Conservation (phyloP, 1,284 basidiomycete genomes). For the Apiotrichum gamsii region DNA sequence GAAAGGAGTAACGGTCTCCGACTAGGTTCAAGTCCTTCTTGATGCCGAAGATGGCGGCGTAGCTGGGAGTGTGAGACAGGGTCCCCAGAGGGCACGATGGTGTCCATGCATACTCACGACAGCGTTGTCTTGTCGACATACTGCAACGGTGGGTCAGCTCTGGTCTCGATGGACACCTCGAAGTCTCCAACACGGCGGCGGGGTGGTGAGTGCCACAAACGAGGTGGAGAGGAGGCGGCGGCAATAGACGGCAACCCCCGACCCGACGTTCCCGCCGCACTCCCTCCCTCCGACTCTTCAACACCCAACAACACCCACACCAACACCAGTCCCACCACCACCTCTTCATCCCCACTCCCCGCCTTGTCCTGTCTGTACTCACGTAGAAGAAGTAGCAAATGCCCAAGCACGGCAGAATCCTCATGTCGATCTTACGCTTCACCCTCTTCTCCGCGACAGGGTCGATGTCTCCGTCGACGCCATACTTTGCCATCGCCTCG, state of each 20-base stretch:
- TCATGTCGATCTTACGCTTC: slow-evolving; percentile 32
- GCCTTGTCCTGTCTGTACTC: not conserved
- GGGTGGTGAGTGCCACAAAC: too few relatives aligned
- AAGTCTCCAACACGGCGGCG: too few relatives aligned
- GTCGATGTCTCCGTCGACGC: slow-evolving; percentile 34
- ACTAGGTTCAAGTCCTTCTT: slow-evolving; percentile 40
- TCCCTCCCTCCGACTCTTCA: too few relatives aligned
- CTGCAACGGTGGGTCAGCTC: slow-evolving; percentile 9
- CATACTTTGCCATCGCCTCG: slow-evolving; percentile 39
- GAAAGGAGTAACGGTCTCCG: slow-evolving; percentile 41
- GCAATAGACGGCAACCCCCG: too few relatives aligned
- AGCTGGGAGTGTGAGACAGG: not conserved
- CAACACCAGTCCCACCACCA: too few relatives aligned
- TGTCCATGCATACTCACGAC: slow-evolving; percentile 4
- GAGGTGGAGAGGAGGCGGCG: too few relatives aligned
- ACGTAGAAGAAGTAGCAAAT: slow-evolving; percentile 43
- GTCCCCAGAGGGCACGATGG: too few relatives aligned
- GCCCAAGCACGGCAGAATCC: slow-evolving; percentile 37
- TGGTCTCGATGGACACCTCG: too few relatives aligned
- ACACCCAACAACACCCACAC: too few relatives aligned
- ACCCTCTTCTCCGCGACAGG: slow-evolving; percentile 36
- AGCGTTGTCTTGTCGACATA: slow-evolving; percentile 43
- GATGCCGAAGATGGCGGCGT: slow-evolving; percentile 9
- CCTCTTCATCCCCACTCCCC: too few relatives aligned
- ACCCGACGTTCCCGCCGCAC: too few relatives aligned